These are phyloP conservation scores for Euphorbia tirucalli DNA, from an alignment of 345 rosid genomes.

Conservation along the genomic window DNA sequence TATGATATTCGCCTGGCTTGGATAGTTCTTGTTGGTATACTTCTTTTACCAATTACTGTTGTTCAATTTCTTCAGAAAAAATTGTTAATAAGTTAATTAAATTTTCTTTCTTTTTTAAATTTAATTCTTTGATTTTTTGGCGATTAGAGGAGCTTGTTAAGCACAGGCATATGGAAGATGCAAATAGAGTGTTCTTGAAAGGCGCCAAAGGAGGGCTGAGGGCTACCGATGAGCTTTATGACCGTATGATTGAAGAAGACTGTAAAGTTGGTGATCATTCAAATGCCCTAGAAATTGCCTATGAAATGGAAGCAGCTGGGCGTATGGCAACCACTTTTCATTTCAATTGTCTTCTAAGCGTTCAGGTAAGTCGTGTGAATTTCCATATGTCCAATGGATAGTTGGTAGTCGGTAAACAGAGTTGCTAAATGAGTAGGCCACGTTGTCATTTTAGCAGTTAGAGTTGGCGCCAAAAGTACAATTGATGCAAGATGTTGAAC, in stretches of 20 bases:
- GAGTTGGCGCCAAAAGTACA: not conserved
- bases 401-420: not conserved
- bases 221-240: conserved; percentile 83
- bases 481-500: not conserved
- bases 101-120: not conserved
- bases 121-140: not conserved
- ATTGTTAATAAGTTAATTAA: not conserved
- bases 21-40: conserved; percentile 82
- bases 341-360: conserved; percentile 92
- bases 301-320: conserved; percentile 97
- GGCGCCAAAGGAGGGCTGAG: conserved; percentile 78
- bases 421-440: not conserved
- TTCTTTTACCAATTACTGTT: conserved; percentile 12
- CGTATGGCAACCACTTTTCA: conserved; percentile 91
- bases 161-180: conserved; percentile 72
- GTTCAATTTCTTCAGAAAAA: conserved; percentile 2
- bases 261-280: conserved; percentile 96
- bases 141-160: conserved; percentile 73
- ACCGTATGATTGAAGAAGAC: conserved; percentile 78
- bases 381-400: conserved; percentile 1
- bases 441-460: not conserved
- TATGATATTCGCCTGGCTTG: conserved; percentile 86
- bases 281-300: conserved; percentile 84
- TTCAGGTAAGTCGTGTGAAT: conserved; percentile 59
- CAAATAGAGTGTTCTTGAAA: conserved; percentile 80